These are phyloP conservation scores for Tuber borchii DNA, from an alignment of 495 filamentous ascomycete genomes.

Conservation along the genomic window DNA sequence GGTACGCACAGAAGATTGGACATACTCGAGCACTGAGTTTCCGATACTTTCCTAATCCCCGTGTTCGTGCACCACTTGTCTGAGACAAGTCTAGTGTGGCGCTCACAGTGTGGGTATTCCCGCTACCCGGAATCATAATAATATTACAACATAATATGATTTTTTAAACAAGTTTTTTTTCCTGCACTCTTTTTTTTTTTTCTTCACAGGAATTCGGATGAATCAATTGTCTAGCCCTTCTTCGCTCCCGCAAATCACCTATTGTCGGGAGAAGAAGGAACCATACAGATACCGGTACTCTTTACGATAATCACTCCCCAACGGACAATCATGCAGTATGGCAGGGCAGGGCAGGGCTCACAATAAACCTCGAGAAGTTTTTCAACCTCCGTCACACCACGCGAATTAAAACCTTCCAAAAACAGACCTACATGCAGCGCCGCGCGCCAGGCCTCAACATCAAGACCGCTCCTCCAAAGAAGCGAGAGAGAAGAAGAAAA, in stretches of 20 bases:
- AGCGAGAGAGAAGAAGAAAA: background rate
- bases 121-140: background rate
- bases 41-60: background rate
- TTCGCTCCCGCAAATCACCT: background rate
- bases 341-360: background rate
- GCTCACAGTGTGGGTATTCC: background rate
- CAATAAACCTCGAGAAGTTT: constrained; percentile 9
- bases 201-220: background rate
- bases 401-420: constrained; percentile 10
- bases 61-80: background rate
- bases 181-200: background rate
- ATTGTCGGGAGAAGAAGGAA: constrained; percentile 4
- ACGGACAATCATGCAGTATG: background rate
- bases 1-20: background rate
- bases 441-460: constrained; percentile 6
- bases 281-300: background rate
- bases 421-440: constrained; percentile 15
- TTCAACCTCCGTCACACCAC: constrained; percentile 24
- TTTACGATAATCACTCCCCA: background rate
- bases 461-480: constrained; percentile 6
- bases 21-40: background rate
- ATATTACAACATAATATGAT: background rate
- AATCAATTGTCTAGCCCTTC: background rate
- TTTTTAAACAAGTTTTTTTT: background rate
- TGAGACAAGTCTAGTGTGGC: background rate